Evolutionary conservation across 176 grass and related monocot genomes (phyloP), one percentile per base, ranked within the genome.

Genomic region (Alloteropsis semialata): DNA sequence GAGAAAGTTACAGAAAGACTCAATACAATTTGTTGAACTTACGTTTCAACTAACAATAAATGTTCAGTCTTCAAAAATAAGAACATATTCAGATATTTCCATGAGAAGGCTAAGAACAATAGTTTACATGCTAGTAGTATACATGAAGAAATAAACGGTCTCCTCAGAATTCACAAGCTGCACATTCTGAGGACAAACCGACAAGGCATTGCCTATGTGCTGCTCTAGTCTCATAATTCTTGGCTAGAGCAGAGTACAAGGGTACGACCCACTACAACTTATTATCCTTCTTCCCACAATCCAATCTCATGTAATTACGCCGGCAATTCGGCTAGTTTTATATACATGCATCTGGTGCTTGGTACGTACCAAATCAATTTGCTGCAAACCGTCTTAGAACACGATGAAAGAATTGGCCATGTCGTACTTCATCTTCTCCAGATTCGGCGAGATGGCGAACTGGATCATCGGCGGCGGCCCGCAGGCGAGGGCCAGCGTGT

Each of bases 341-440:
- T 79, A 59, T 64, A 90, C 70, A 80, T 70, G 61, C 53, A 18
- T 25, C 8, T 18, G 8, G 42, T 50, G 45, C 22, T 21, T 44
- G 19, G 17, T 39, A 71, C 10, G 28, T 30, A 67, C 17, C n/a
- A 4, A 58, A 33, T 44, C 33, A 54, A 17, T 56, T 5, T 12
- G 64, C 46, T 81, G 3, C 10, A 63, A 34, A 6, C 32, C 1
- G 18, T 25, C 19, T 88, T 87, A 97, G 81, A 97, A 93, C 0
- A 72, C 54, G 81, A 93, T 79, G 72, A 88, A 97, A 33, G 93
- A 92, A 64, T 65, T 87, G 15, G 79, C 78, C 62, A 95, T 66
- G 77, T 99, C 87, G 69, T 96, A 90, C 72, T 94, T 93, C 91
- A 99, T 91, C 83, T 96, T 99, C 91, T 96, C 96, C 73, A 99